A percentile compares a stretch with the other conserved stretches of the same genome.
phyloP scores from a whole-genome alignment of 192 early-diverging fungal genomes.

The Podila epigama region DNA sequence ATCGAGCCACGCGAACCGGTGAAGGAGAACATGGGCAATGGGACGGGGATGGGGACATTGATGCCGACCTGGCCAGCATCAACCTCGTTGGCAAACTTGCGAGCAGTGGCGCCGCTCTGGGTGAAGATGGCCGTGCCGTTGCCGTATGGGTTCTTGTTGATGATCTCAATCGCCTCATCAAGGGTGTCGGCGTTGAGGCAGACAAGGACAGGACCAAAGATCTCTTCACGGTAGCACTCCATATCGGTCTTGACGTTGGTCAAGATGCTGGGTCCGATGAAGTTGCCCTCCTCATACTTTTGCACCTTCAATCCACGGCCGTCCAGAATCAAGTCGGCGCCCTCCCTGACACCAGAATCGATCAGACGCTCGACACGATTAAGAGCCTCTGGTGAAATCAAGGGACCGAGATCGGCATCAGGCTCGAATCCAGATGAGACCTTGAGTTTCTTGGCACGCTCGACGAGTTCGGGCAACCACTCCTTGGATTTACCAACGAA shows the following conservation, averaged over 20 bases:
- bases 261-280: slow-evolving; percentile 92
- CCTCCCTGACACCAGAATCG: slow-evolving; percentile 83
- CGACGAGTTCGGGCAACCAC: slow-evolving; percentile 91
- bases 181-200: slow-evolving; percentile 83
- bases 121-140: slow-evolving; percentile 91
- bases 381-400: slow-evolving; percentile 84
- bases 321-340: slow-evolving; percentile 86
- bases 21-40: slow-evolving; percentile 97
- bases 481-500: slow-evolving; percentile 87
- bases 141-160: slow-evolving; percentile 92
- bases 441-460: slow-evolving; percentile 83
- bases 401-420: slow-evolving; percentile 88
- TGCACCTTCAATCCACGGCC: slow-evolving; percentile 79
- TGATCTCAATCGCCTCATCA: slow-evolving; percentile 89
- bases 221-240: slow-evolving; percentile 93
- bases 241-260: slow-evolving; percentile 76
- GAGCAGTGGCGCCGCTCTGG: slow-evolving; percentile 84
- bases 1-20: slow-evolving; percentile 92
- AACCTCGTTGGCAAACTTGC: slow-evolving; percentile 87
- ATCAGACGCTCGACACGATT: slow-evolving; percentile 79
- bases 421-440: slow-evolving; percentile 86
- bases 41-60: slow-evolving; percentile 95
- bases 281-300: slow-evolving; percentile 92
- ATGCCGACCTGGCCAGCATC: slow-evolving; percentile 93
- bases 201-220: slow-evolving; percentile 94